Evolutionary conservation across 2,329 filamentous ascomycete genomes (phyloP).

Genomic region (Zymoseptoria crescenta): DNA sequence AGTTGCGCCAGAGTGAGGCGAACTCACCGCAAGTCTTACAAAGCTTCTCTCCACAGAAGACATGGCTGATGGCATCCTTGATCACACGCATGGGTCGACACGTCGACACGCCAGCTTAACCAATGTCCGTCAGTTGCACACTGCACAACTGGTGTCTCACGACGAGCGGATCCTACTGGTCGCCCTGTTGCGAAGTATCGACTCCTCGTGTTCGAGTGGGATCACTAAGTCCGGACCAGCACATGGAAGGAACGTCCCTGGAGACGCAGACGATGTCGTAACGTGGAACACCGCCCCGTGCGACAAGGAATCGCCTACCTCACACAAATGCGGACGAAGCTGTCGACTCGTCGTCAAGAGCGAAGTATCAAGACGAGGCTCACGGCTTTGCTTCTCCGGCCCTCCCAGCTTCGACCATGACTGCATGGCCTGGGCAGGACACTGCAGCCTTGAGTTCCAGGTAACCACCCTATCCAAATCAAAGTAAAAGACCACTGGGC

Average conservation of each 20-base stretch:
- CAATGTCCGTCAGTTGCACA: background rate
- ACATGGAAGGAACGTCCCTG: no score
- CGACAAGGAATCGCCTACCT: background rate
- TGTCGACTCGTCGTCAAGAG: background rate
- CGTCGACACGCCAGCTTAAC: background rate
- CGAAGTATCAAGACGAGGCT: no score
- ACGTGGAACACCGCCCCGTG: no score
- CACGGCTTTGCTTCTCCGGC: no score
- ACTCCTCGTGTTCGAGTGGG: background rate
- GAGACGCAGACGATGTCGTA: background rate
- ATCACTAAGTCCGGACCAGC: background rate
- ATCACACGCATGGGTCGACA: background rate
- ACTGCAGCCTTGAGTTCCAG: background rate
- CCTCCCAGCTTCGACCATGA: background rate
- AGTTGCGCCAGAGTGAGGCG: background rate
- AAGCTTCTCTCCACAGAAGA: background rate
- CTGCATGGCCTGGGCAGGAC: background rate
- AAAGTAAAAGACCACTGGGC: background rate
- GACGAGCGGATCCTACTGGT: background rate
- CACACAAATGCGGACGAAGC: background rate
- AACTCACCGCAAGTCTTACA: background rate
- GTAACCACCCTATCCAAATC: background rate
- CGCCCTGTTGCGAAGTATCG: background rate
- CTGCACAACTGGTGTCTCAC: background rate
- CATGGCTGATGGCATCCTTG: background rate